phyloP scores from a whole-genome alignment of 2,329 filamentous ascomycete species.

The Talaromyces albobiverticillius region DNA sequence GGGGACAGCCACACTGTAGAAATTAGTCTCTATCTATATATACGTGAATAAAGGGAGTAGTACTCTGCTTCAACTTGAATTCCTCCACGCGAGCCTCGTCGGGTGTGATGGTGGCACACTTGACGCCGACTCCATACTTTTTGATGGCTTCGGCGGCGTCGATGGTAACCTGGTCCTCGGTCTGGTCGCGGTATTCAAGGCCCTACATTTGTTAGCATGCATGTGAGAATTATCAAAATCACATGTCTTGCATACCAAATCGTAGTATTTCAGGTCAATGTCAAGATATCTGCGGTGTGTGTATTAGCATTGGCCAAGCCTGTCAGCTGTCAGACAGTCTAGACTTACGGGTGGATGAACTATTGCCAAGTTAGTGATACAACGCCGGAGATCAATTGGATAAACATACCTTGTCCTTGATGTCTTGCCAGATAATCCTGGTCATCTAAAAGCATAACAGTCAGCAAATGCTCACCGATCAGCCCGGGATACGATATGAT shows the following conservation, averaged over 20 bases:
- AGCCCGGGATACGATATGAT: constrained; percentile 15
- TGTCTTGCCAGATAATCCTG: constrained; percentile 96
- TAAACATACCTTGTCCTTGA: constrained; percentile 78
- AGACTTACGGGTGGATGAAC: constrained; percentile 75
- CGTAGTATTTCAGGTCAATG: constrained; percentile 97
- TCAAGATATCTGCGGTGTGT: constrained; percentile 66
- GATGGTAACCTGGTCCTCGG: constrained; percentile 90
- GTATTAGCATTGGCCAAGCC: not conserved
- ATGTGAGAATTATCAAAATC: not conserved
- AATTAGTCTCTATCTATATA: constrained; percentile 19
- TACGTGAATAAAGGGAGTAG: constrained; percentile 30
- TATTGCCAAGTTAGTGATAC: constrained; percentile 24
- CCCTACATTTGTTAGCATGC: constrained; percentile 48
- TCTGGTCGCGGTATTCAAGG: constrained; percentile 91
- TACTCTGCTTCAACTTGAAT: constrained; percentile 98
- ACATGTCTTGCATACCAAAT: constrained; percentile 52
- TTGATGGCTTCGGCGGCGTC: constrained; percentile 97
- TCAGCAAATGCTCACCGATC: constrained; percentile 10
- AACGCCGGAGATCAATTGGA: not conserved
- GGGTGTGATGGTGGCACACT: constrained; percentile 98
- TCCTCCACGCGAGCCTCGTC: constrained; percentile 96
- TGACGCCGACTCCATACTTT: constrained; percentile 98
- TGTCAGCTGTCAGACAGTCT: too few species aligned
- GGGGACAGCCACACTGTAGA: constrained; percentile 89
- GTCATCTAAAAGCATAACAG: constrained; percentile 67